Conservation (phyloP, 1,284 basidiomycete genomes). For the Malassezia psittaci region DNA sequence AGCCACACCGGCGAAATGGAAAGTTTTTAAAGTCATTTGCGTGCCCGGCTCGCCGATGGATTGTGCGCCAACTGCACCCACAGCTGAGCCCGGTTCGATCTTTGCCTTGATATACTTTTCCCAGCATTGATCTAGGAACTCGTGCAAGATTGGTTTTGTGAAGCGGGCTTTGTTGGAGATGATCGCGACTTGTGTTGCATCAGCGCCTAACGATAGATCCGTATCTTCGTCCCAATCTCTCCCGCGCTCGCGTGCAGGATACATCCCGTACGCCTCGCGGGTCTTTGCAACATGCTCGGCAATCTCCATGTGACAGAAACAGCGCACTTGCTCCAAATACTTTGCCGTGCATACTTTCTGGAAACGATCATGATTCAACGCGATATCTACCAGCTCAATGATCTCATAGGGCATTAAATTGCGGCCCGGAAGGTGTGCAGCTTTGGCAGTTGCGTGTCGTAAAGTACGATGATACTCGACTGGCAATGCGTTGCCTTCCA, state of each 20-base stretch:
- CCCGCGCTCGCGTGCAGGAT: conserved; percentile 64
- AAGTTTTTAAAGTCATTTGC: conserved; percentile 99
- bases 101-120: conserved; percentile 52
- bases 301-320: conserved; percentile 64
- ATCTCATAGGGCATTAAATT: conserved; percentile 82
- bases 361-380: conserved; percentile 52
- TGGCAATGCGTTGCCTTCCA: conserved; percentile 80
- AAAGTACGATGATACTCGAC: conserved; percentile 63
- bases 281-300: conserved; percentile 61
- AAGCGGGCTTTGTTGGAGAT: conserved; percentile 86
- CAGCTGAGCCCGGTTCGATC: conserved; percentile 55
- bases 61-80: conserved; percentile 95
- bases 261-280: conserved; percentile 71
- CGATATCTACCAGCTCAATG: conserved; percentile 60
- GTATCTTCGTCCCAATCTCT: conserved; percentile 69
- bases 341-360: conserved; percentile 60
- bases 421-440: conserved; percentile 48
- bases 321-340: conserved; percentile 66
- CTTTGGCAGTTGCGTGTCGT: conserved; percentile 70
- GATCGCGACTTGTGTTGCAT: conserved; percentile 54
- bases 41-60: conserved; percentile 99
- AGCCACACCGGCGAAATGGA: conserved; percentile 99
- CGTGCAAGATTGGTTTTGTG: conserved; percentile 65
- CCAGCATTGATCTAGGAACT: conserved; percentile 79
- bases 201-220: conserved; percentile 65